These are phyloP conservation scores for Pseudogymnoascus sp. DNA, from an alignment of 2,329 filamentous ascomycete species.

Conservation along the genomic window DNA sequence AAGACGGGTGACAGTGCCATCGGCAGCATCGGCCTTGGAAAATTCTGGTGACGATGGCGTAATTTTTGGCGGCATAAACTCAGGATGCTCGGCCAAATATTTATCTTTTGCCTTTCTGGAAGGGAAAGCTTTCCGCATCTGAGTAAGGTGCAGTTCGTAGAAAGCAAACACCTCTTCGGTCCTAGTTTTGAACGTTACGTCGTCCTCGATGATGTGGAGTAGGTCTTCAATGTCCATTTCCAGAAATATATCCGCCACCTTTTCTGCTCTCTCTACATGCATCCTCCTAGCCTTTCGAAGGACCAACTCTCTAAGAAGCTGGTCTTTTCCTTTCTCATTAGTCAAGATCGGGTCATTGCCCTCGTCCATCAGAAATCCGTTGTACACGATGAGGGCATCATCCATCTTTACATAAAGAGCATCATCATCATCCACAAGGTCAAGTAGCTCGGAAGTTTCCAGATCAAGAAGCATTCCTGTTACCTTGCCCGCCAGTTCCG, in stretches of 20 bases:
- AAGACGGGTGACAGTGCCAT: not conserved
- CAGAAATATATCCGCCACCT: not conserved
- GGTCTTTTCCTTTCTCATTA: not conserved
- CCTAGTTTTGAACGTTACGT: not conserved
- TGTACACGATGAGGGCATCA: not conserved
- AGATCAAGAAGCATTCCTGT: not conserved
- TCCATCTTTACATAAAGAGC: not conserved
- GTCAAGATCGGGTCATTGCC: not conserved
- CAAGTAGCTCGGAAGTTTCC: not conserved
- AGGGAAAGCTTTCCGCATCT: conserved; percentile 1
- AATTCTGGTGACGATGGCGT: not conserved
- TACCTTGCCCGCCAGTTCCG: not conserved
- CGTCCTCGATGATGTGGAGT: not conserved
- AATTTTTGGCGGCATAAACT: not conserved
- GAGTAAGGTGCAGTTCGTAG: conserved; percentile 1
- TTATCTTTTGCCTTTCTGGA: not conserved
- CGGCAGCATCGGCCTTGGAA: not conserved
- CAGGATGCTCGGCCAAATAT: conserved; percentile 1
- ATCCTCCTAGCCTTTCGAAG: not conserved
- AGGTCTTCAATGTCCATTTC: conserved; percentile 7
- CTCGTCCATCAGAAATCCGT: not conserved
- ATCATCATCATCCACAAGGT: conserved; percentile 1
- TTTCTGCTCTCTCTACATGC: not conserved
- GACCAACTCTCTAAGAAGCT: not conserved
- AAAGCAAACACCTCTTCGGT: conserved; percentile 6